Evolutionary conservation across 2,329 filamentous ascomycete species (phyloP).

Genomic region (Lecanosticta acicola): DNA sequence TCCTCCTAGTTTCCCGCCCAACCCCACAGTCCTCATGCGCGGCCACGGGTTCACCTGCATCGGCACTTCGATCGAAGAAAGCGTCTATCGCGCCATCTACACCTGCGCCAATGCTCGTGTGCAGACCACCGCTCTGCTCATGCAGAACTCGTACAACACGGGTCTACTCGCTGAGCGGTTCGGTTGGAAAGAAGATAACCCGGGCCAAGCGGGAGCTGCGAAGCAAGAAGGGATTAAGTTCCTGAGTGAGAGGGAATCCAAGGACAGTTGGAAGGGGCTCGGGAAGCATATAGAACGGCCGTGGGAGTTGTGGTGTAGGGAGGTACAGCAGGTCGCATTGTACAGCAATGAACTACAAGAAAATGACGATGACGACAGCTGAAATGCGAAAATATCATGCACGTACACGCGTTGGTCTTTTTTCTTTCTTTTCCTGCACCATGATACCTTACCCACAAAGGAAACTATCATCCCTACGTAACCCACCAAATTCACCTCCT

Average conservation of each 20-base stretch:
- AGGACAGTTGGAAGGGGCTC: constrained; percentile 38
- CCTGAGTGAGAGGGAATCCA: constrained; percentile 38
- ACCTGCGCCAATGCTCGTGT: constrained; percentile 37
- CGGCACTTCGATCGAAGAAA: constrained; percentile 40
- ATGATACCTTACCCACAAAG: too few relatives aligned
- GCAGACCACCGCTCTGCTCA: constrained; percentile 36
- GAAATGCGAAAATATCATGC: too few relatives aligned
- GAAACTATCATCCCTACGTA: too few relatives aligned
- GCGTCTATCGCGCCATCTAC: constrained; percentile 43
- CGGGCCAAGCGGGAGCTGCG: constrained; percentile 36
- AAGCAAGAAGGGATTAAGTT: constrained; percentile 39
- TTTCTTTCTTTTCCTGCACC: too few relatives aligned
- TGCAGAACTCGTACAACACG: constrained; percentile 36
- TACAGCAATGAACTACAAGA: constrained; percentile 36
- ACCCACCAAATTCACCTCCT: neutral
- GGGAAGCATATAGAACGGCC: constrained; percentile 32
- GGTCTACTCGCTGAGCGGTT: constrained; percentile 37
- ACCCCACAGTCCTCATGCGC: constrained; percentile 35
- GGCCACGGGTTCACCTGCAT: constrained; percentile 43
- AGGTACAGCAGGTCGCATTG: constrained; percentile 36
- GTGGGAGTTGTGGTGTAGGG: constrained; percentile 41
- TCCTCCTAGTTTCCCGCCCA: constrained; percentile 20
- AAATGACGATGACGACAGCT: too few relatives aligned
- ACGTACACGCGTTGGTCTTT: too few relatives aligned
- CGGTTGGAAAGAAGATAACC: constrained; percentile 34